These are phyloP conservation scores for Pyrus communis DNA, from an alignment of 306 rosid species.

Conservation along the genomic window DNA sequence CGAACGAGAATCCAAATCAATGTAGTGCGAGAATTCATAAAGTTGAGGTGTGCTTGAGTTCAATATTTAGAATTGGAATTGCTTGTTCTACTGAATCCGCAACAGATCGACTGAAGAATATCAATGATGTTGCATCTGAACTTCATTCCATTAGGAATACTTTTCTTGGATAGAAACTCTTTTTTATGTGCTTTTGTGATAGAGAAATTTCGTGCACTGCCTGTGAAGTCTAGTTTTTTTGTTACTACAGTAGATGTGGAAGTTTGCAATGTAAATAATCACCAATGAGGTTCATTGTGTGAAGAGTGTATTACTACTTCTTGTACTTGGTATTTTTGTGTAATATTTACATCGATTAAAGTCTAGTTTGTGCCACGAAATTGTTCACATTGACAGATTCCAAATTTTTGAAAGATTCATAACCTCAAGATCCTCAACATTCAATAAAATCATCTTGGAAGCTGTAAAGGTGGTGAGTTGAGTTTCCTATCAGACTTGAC, in stretches of 20 bases:
- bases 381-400: too few species aligned
- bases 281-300: neutral
- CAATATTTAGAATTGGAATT: neutral
- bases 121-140: neutral
- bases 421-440: too few species aligned
- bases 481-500: neutral
- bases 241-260: neutral
- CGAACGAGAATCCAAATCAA: neutral
- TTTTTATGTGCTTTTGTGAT: too few species aligned
- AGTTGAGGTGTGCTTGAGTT: neutral
- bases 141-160: neutral
- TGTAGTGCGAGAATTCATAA: neutral
- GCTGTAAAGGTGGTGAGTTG: neutral
- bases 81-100: neutral
- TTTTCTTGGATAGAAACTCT: neutral
- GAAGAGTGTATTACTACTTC: neutral
- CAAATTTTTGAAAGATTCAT: too few species aligned
- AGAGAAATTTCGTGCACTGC: too few species aligned
- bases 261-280: neutral
- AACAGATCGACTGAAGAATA: neutral
- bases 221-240: neutral
- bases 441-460: neutral
- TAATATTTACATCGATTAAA: neutral
- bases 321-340: neutral
- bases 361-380: too few species aligned